Evolutionary conservation across 306 rosid species (phyloP).

Genomic region (Cicer arietinum): DNA sequence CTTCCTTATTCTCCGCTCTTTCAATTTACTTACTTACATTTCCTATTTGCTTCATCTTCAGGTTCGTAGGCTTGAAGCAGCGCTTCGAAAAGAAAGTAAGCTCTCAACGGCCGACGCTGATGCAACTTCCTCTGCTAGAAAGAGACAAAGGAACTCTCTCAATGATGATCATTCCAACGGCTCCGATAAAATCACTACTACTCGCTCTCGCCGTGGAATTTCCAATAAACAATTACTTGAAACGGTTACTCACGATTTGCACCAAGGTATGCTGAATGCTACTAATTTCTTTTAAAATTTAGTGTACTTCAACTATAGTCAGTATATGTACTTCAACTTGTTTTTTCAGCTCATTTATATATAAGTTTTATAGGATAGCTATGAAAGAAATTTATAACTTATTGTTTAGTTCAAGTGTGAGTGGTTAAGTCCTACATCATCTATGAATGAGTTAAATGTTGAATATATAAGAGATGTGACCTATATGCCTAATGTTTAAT

Average conservation of each 20-base stretch:
- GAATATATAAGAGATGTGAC: no score
- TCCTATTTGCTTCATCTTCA: conserved; percentile 22
- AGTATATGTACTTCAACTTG: neutral
- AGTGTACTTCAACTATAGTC: neutral
- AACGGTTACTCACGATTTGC: neutral
- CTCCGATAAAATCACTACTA: conserved; percentile 47
- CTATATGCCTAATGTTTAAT: no score
- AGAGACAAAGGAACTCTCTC: conserved; percentile 56
- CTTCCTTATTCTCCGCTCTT: no score
- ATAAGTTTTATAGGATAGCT: no score
- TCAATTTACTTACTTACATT: neutral
- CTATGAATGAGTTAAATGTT: no score
- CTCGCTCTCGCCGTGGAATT: conserved; percentile 13
- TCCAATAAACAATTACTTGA: conserved; percentile 1
- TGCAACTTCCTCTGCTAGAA: conserved; percentile 37
- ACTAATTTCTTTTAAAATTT: neutral
- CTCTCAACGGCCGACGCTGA: conserved; percentile 19
- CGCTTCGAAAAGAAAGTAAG: conserved; percentile 56
- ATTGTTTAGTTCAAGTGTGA: no score
- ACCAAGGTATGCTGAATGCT: conserved; percentile 42
- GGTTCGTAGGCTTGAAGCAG: conserved; percentile 71
- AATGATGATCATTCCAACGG: conserved; percentile 39
- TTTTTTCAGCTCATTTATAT: no score
- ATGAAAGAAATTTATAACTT: no score
- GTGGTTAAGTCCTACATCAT: no score